Conservation (phyloP, 208 protist genomes). For the Crithidia fasciculata region DNA sequence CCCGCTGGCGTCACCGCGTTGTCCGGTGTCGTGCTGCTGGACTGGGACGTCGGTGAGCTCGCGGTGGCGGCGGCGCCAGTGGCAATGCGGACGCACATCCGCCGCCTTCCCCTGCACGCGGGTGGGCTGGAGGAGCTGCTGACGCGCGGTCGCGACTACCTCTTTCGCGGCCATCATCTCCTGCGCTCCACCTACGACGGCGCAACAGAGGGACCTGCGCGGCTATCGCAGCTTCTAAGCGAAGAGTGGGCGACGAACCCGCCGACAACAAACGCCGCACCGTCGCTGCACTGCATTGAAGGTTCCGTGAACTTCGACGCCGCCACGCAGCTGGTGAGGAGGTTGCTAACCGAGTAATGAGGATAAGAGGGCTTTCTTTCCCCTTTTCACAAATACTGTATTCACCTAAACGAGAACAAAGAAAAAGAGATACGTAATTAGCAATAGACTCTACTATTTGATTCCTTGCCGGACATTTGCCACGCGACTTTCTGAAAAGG, state of each 20-base stretch:
- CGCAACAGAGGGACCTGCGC: slow-evolving; percentile 10
- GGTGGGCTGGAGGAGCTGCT: slow-evolving; percentile 28
- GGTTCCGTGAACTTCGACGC: slow-evolving; percentile 42
- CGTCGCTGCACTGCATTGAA: slow-evolving; percentile 30
- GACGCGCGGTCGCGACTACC: slow-evolving; percentile 21
- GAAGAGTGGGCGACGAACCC: slow-evolving; percentile 7
- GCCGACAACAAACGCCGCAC: slow-evolving; percentile 1
- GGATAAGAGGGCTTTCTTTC: not conserved
- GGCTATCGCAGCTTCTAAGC: not conserved
- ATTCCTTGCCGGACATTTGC: too few relatives aligned
- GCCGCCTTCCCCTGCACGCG: slow-evolving; percentile 13
- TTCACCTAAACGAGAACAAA: too few relatives aligned
- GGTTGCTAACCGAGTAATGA: slow-evolving; percentile 13
- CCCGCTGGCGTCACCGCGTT: slow-evolving; percentile 46
- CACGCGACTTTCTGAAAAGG: too few relatives aligned
- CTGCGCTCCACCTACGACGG: slow-evolving; percentile 55
- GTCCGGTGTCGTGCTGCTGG: slow-evolving; percentile 60
- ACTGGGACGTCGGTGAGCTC: slow-evolving; percentile 53
- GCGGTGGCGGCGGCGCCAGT: not conserved
- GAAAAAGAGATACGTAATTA: too few relatives aligned
- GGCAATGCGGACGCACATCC: slow-evolving; percentile 8
- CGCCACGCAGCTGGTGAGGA: slow-evolving; percentile 26
- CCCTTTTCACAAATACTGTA: too few relatives aligned
- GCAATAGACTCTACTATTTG: too few relatives aligned
- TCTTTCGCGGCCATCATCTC: slow-evolving; percentile 57